Base-by-base conservation (phyloP, 2,329 filamentous ascomycete genomes). In the Gaeumannomyces tritici region DNA sequence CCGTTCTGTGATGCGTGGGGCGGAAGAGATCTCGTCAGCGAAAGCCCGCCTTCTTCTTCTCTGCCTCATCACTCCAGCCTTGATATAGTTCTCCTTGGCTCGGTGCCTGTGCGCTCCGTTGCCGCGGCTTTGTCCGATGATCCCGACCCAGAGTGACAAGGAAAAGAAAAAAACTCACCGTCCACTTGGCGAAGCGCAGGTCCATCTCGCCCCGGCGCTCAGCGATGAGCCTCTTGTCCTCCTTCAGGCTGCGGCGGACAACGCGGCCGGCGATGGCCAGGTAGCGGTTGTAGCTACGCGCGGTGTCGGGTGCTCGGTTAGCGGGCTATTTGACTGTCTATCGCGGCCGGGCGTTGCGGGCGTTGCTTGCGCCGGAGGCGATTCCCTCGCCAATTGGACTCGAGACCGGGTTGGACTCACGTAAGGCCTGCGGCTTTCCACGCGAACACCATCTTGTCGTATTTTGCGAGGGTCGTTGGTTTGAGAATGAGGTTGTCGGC, bases 401-500 rank as follows among this genome's bases (percentile, higher is more conserved):
- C 21, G 13, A 21, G 21, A 4, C 18, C 21, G 15, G 12, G 1
- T 15, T 26, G 57, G 35, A 84, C 91, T 78, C 89, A 96, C 93
- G 88, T 96, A 76, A 98, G 84, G 80, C 95, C 95, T 77, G 95
- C 91, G 75, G 93, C 87, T 90, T 97, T 98, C 95, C 93, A 99
- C 76, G 93, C 91, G 83, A 93, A 93, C 81, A 89, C 84, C 95
- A 98, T 99, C 82, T 85, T 91, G 85, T 76, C 76, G 76, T n/a
- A 24, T 51, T 51, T n/a, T 51, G n/a, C 0, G 62, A 63, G 60
- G 62, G 62, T 65, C 64, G 66, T 73, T 68, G 76, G 75, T 70
- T 67, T 70, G 68, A 67, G 55, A 27, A 51, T 60, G 35, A 9
- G 42, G 42, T 51, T n/a, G 42, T 18, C 42, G 62, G 47, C 27